These are phyloP conservation scores for Yarrowia deformans DNA, from an alignment of 805 yeast species.

Conservation along the genomic window DNA sequence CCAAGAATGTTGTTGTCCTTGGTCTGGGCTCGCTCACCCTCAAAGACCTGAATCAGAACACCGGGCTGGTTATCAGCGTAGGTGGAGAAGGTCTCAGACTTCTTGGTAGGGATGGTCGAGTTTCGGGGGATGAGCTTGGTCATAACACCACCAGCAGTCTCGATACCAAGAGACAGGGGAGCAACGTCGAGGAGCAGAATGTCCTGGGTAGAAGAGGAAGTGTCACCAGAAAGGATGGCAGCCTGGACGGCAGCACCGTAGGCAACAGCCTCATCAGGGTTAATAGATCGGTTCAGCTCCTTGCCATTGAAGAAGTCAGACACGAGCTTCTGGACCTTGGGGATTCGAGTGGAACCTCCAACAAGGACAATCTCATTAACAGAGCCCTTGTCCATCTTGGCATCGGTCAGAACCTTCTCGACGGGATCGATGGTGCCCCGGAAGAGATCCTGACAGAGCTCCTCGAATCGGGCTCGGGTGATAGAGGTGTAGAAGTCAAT, in stretches of 20 bases:
- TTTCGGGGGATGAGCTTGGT: slow-evolving; percentile 98
- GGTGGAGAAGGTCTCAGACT: slow-evolving; percentile 62
- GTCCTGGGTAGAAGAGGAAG: slow-evolving; percentile 95
- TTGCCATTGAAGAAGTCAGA: slow-evolving; percentile 93
- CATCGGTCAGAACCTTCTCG: slow-evolving; percentile 69
- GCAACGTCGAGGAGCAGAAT: slow-evolving; percentile 77
- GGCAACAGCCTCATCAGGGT: slow-evolving; percentile 99
- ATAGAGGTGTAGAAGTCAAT: slow-evolving; percentile 10
- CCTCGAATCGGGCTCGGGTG: slow-evolving; percentile 13
- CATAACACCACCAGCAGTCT: slow-evolving; percentile 98
- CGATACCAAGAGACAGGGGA: slow-evolving; percentile 16
- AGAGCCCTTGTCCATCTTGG: slow-evolving; percentile 48
- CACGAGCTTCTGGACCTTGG: slow-evolving; percentile 93
- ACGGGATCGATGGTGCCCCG: slow-evolving; percentile 1
- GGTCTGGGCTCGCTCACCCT: slow-evolving; percentile 56
- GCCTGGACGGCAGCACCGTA: slow-evolving; percentile 99
- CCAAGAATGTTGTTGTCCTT: slow-evolving; percentile 96
- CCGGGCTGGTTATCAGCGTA: slow-evolving; percentile 13
- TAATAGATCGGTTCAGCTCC: slow-evolving; percentile 46
- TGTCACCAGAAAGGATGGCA: slow-evolving; percentile 94
- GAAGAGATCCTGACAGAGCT: slow-evolving; percentile 13
- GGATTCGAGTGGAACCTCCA: slow-evolving; percentile 99
- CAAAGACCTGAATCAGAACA: slow-evolving; percentile 12
- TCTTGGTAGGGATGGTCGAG: slow-evolving; percentile 96
- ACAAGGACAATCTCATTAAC: slow-evolving; percentile 93